Percentiles rank a stretch among this genome's conserved stretches.
Conservation (phyloP, 345 rosid genomes). For the Hibiscus mutabilis region DNA sequence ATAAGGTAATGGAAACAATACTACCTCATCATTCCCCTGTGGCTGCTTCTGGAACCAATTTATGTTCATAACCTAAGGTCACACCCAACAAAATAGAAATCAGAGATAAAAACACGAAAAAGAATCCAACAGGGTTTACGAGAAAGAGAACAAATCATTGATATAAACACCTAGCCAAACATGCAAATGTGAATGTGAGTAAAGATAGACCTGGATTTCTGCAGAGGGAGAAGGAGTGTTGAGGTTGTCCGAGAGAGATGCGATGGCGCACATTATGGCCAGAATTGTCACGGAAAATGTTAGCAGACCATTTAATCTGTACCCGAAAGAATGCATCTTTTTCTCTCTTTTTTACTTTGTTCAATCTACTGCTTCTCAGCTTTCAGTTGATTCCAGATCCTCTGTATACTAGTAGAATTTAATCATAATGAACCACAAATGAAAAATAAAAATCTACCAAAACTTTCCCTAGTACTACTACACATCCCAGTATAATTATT, state of each 20-base stretch:
- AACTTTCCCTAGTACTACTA: not conserved
- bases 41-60: conserved; percentile 88
- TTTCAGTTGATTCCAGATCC: not conserved
- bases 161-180: not conserved
- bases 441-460: not conserved
- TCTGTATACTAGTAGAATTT: not conserved
- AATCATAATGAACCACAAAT: not conserved
- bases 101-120: conserved; percentile 10
- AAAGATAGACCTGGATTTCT: conserved; percentile 61
- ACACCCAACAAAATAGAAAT: conserved; percentile 18
- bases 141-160: conserved; percentile 10
- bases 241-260: conserved; percentile 82
- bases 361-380: not conserved
- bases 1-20: not conserved
- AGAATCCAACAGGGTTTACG: conserved; percentile 3
- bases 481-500: not conserved
- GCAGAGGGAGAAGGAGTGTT: conserved; percentile 73
- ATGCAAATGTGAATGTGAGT: not conserved
- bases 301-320: conserved; percentile 83
- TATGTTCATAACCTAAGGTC: conserved; percentile 67
- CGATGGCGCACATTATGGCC: conserved; percentile 78
- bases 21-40: conserved; percentile 90
- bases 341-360: not conserved
- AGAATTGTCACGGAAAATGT: conserved; percentile 79
- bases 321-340: conserved; percentile 80